These are phyloP conservation scores for Brassica nigra DNA, from an alignment of 345 rosid genomes.

Conservation along the genomic window DNA sequence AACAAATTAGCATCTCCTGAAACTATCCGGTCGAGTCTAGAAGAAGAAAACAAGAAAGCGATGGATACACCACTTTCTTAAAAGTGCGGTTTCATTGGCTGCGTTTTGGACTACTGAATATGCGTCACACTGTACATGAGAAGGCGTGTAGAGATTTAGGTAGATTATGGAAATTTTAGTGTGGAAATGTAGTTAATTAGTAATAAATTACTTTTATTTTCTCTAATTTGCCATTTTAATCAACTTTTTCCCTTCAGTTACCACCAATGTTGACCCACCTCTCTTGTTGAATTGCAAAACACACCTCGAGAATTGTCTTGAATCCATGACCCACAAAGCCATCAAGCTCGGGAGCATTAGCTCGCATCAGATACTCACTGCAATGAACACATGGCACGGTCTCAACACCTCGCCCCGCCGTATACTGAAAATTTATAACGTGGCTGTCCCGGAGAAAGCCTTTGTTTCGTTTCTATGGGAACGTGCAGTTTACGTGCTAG, in stretches of 20 bases:
- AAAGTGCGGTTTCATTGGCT: neutral
- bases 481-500: slow-evolving; percentile 54
- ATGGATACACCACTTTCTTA: neutral
- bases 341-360: slow-evolving; percentile 69
- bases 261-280: slow-evolving; percentile 59
- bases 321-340: slow-evolving; percentile 72
- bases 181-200: neutral
- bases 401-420: slow-evolving; percentile 63
- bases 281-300: slow-evolving; percentile 54
- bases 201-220: no score
- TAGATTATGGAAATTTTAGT: neutral
- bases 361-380: slow-evolving; percentile 71
- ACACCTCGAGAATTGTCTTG: slow-evolving; percentile 89
- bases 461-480: slow-evolving; percentile 64
- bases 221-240: neutral
- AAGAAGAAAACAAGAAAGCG: neutral
- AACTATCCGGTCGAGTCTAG: slow-evolving; percentile 1
- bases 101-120: neutral
- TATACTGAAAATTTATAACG: slow-evolving; percentile 38
- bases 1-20: neutral
- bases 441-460: slow-evolving; percentile 52
- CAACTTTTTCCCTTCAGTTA: neutral
- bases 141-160: neutral
- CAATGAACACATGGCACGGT: slow-evolving; percentile 87
- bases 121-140: neutral